phyloP scores from a whole-genome alignment of 2,329 filamentous ascomycete species.

The Neophaeococcomyces mojaviensis region DNA sequence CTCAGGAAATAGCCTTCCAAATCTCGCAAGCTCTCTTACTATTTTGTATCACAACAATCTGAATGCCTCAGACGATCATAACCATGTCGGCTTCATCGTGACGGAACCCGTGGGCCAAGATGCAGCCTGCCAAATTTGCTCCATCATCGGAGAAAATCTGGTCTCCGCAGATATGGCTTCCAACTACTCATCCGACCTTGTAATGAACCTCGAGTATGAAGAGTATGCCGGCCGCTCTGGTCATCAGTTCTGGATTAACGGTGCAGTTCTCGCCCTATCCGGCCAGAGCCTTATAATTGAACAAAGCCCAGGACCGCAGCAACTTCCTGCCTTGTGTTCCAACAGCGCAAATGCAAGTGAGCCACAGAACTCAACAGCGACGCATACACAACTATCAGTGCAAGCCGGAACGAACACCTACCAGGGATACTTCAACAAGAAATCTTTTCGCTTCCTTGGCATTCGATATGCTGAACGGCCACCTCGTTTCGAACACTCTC shows the following conservation, averaged over 20 bases:
- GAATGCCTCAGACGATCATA: slow-evolving; percentile 46
- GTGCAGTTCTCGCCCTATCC: slow-evolving; percentile 33
- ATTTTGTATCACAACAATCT: slow-evolving; percentile 50
- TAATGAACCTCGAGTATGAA: slow-evolving; percentile 39
- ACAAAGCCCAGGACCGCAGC: slow-evolving; percentile 6
- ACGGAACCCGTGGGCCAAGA: slow-evolving; percentile 37
- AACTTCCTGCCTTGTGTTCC: slow-evolving; percentile 44
- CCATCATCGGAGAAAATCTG: slow-evolving; percentile 35
- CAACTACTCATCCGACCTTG: slow-evolving; percentile 40
- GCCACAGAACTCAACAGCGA: slow-evolving; percentile 28
- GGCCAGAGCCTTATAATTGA: neutral
- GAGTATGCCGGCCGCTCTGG: slow-evolving; percentile 34
- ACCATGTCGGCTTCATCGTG: slow-evolving; percentile 46
- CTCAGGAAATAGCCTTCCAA: slow-evolving; percentile 18
- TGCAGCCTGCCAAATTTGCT: slow-evolving; percentile 32
- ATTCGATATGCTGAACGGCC: slow-evolving; percentile 39
- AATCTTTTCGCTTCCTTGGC: slow-evolving; percentile 44
- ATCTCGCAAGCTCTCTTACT: slow-evolving; percentile 40
- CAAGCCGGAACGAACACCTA: slow-evolving; percentile 39
- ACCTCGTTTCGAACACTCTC: slow-evolving; percentile 41
- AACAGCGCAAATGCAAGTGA: slow-evolving; percentile 36
- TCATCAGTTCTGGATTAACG: slow-evolving; percentile 37
- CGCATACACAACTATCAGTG: slow-evolving; percentile 34
- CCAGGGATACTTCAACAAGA: slow-evolving; percentile 46
- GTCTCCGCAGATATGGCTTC: slow-evolving; percentile 36